Base-by-base conservation (phyloP, 148 eudicot species). In the Chenopodium berlandieri region DNA sequence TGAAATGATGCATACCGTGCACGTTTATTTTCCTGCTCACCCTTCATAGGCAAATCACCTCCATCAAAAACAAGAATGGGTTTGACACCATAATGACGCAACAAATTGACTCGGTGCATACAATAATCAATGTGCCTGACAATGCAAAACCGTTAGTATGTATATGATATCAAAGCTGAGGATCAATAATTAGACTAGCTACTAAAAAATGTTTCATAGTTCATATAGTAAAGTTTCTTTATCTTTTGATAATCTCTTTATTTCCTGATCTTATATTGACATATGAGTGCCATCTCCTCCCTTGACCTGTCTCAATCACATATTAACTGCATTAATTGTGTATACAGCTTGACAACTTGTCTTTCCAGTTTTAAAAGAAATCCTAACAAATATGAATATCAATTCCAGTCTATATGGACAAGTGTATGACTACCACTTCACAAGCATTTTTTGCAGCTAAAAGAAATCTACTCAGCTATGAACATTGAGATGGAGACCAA, bases 1-100 rank as follows among this genome's bases (percentile, higher is more conserved):
- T 62, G 32, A 76, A 44, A 19, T 50, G 65, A 69, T 63, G 20
- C 80, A 37, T 83, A 94, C 99, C 97, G 93, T 79, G 87, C 94
- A 69, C 99, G 97, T 82, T 96, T 96, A 83, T 76, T 90, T 85
- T 96, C 99, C 86, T 96, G 99, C 81, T 96, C 99, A 78, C 69
- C 75, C 89, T 96, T 96, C 99, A 96, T 96, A 47, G 98, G 99
- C 82, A 96, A 83, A 82, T 82, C 83, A 76, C 94, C 99, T 67
- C 99, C 99, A 91, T 96, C 99, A 84, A 96, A 92, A 27, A 96
- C 93, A 80, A 96, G 94, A 88, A 96, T 84, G 70, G 99, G 99
- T 73, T 76, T 94, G 73, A 96, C 89, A 75, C 95, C 98, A 88
- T 94, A 82, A 91, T 96, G 99, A 47, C 93, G 95, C 86, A 96